A percentile compares a stretch with the other conserved stretches of the same genome.
Evolutionary conservation across 2,329 filamentous ascomycete genomes (phyloP).

Genomic region (Aphanocladium album): DNA sequence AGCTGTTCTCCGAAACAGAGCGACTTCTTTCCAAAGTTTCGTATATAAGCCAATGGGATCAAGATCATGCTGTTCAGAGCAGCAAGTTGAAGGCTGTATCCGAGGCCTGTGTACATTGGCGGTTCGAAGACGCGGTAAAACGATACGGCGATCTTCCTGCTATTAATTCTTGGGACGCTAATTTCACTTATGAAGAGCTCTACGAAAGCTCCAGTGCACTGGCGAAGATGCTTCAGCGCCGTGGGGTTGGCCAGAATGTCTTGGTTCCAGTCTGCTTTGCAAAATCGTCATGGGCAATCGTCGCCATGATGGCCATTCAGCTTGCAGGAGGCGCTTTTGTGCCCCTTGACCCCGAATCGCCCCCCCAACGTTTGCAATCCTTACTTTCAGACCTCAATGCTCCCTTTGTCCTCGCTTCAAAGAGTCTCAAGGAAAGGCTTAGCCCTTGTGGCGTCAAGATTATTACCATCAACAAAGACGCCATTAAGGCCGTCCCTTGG

Average conservation of each 20-base stretch:
- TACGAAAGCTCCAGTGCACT: neutral
- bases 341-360: conserved; percentile 5
- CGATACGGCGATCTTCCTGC: conserved; percentile 3
- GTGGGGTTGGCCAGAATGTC: neutral
- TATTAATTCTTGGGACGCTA: conserved; percentile 19
- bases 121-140: conserved; percentile 6
- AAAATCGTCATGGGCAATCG: conserved; percentile 13
- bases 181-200: conserved; percentile 10
- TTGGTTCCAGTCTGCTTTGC: conserved; percentile 12
- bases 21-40: neutral
- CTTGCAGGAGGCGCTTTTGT: conserved; percentile 14
- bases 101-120: conserved; percentile 10
- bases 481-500: neutral
- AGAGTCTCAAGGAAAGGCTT: neutral
- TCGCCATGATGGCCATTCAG: conserved; percentile 14
- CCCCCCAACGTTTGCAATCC: neutral
- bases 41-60: neutral
- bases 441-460: neutral
- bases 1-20: neutral
- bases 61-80: neutral
- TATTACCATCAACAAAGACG: neutral
- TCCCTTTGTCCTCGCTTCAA: neutral
- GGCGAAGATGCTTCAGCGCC: neutral
- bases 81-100: neutral
- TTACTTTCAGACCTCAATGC: neutral